Conservation (phyloP, 306 rosid genomes). For the Malus sieversii region DNA sequence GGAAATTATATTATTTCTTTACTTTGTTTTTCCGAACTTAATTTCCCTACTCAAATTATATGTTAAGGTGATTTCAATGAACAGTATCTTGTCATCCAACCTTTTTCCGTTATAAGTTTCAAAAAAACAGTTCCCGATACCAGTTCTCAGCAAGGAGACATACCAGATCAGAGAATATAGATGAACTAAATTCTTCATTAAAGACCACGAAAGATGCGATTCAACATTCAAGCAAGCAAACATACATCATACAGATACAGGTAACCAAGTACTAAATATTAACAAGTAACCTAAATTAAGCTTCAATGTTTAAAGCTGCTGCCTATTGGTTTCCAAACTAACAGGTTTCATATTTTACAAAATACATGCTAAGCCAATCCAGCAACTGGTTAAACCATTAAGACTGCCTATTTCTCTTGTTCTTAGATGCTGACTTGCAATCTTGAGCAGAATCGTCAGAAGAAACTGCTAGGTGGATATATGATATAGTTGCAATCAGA, state of each 20-base stretch:
- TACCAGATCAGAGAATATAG: not conserved
- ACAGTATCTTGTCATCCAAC: no score
- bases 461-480: not conserved
- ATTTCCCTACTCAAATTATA: no score
- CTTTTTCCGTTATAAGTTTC: no score
- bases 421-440: constrained; percentile 20
- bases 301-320: not conserved
- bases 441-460: not conserved
- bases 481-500: not conserved
- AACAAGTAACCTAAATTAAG: not conserved
- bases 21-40: no score
- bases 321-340: not conserved
- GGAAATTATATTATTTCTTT: no score
- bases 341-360: not conserved
- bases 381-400: not conserved
- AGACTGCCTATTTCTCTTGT: constrained; percentile 15
- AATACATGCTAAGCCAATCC: not conserved
- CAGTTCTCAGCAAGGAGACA: not conserved
- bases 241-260: not conserved
- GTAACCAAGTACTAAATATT: not conserved
- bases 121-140: no score
- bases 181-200: not conserved
- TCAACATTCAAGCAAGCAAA: no score
- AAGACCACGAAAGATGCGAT: not conserved
- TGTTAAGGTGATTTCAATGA: no score